phyloP scores from a whole-genome alignment of 805 yeast genomes.

The Yarrowia sp. region DNA sequence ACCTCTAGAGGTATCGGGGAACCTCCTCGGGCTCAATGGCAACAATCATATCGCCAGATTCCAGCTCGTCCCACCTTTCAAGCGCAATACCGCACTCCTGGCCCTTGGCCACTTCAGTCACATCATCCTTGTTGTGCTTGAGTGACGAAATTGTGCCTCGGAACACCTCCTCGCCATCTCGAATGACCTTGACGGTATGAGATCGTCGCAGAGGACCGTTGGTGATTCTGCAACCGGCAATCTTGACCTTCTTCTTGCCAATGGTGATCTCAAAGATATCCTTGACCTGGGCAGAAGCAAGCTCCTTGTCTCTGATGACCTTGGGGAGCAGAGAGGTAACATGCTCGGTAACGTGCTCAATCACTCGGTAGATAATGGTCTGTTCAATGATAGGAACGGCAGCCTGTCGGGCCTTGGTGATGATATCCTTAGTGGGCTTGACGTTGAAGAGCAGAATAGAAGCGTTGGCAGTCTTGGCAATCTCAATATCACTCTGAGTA shows the following conservation, averaged over 20 bases:
- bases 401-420: slow-evolving; percentile 53
- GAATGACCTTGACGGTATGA: slow-evolving; percentile 55
- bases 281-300: slow-evolving; percentile 66
- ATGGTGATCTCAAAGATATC: slow-evolving; percentile 69
- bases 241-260: slow-evolving; percentile 48
- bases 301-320: slow-evolving; percentile 59
- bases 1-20: slow-evolving; percentile 46
- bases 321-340: slow-evolving; percentile 63
- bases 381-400: slow-evolving; percentile 61
- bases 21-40: slow-evolving; percentile 65
- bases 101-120: slow-evolving; percentile 73
- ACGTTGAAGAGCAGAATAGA: slow-evolving; percentile 76
- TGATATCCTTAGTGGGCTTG: slow-evolving; percentile 61
- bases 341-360: slow-evolving; percentile 74
- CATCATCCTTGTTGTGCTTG: slow-evolving; percentile 80
- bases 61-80: slow-evolving; percentile 60
- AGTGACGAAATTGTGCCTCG: slow-evolving; percentile 68
- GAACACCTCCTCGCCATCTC: slow-evolving; percentile 47
- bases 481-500: slow-evolving; percentile 60
- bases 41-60: slow-evolving; percentile 73
- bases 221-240: slow-evolving; percentile 85
- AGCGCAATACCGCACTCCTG: slow-evolving; percentile 86
- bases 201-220: slow-evolving; percentile 65
- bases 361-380: slow-evolving; percentile 81
- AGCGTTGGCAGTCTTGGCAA: slow-evolving; percentile 71